Conservation (phyloP, 2,329 filamentous ascomycete genomes). For the Zarea fungicola region DNA sequence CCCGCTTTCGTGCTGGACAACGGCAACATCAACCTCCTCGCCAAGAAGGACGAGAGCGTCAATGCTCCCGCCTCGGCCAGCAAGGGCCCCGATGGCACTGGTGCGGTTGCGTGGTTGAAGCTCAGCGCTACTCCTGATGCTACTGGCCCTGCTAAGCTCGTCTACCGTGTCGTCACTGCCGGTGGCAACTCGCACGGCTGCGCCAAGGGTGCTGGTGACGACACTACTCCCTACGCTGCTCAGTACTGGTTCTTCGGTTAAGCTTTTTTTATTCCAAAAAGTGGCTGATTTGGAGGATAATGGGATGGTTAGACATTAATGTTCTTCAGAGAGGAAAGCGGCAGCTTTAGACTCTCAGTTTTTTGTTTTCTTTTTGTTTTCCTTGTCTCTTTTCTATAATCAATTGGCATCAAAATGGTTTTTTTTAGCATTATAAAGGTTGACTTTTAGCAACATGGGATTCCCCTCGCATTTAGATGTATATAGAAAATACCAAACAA, state of each 20-base stretch:
- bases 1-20: conserved; percentile 56
- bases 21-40: conserved; percentile 34
- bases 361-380: background rate
- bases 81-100: conserved; percentile 40
- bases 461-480: conserved; percentile 1
- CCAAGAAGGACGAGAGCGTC: conserved; percentile 44
- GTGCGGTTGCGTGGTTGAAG: conserved; percentile 51
- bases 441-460: background rate
- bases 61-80: conserved; percentile 47
- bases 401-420: conserved; percentile 5
- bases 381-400: too few relatives aligned
- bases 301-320: conserved; percentile 5
- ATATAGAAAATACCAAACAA: conserved; percentile 1
- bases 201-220: conserved; percentile 29
- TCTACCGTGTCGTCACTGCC: conserved; percentile 52
- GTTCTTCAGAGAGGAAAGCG: background rate
- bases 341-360: background rate
- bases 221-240: conserved; percentile 52
- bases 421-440: conserved; percentile 12
- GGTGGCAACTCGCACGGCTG: conserved; percentile 45
- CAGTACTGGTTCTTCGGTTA: conserved; percentile 54
- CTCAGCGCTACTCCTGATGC: conserved; percentile 39
- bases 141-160: conserved; percentile 29
- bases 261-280: conserved; percentile 2
- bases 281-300: background rate